Base-by-base conservation (phyloP, 108 stramenopile genomes). In the Cyclotella distinguenda region DNA sequence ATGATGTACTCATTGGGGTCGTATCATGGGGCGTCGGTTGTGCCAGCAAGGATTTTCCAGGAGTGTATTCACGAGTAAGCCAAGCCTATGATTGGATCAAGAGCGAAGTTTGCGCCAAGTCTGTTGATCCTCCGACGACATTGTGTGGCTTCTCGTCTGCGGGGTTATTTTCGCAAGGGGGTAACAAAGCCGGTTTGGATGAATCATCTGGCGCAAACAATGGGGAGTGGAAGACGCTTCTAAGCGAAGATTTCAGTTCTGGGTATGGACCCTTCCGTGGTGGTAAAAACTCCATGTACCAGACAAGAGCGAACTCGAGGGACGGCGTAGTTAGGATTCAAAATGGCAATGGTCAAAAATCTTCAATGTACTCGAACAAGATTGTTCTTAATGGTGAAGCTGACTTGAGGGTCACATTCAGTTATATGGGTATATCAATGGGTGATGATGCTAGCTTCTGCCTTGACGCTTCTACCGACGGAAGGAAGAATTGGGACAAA, bases 1-100 rank as follows among this genome's bases (percentile, higher is more conserved):
- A 52, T 13, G 63, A 77, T 27, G 15, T 58, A 4, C 73, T 64
- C 60, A 67, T 80, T 10, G 77, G 73, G 35, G 65, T 77, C 10
- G 66, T 81, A n/a, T 26, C 44, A 27, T 84, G 59, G 64, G 77
- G 66, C 36, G 50, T 55, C 28, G 75, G 72, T 34, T 80, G 72
- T 49, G 75, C 71, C 0, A 40, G 15, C 51, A 31, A 33, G 15
- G n/a, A 43, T 28, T 68, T 62, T 23, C 67, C 66, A 12, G 74
- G 74, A 10, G 64, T 75, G 12, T 81, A 81, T 30, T 45, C 65
- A n/a, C 70, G 70, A 15, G 46, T 72, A n/a, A 56, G 51, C n/a
- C 11, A 54, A 54, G 67, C 15, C 30, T 45, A 42, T 18, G 38
- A 33, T 19, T 71, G 70, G 70, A 63, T 71, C 19, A 33, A 64